Conservation (phyloP, 2,329 filamentous ascomycete genomes). For the Sporothrix brasiliensis region DNA sequence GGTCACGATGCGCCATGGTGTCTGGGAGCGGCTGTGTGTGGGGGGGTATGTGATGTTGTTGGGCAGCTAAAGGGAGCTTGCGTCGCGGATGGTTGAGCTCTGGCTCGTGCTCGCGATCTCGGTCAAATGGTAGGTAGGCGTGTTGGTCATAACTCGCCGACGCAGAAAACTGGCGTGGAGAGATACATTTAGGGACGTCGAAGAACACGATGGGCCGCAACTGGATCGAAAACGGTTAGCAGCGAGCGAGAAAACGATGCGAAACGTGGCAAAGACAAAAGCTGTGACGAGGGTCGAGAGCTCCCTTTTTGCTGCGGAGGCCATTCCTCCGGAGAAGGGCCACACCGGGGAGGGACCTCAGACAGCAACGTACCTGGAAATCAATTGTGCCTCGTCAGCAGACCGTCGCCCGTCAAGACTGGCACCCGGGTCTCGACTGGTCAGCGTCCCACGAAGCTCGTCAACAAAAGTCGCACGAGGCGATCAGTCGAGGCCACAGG, state of each 20-base stretch:
- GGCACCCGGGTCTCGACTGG: not conserved
- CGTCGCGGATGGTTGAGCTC: conserved; percentile 52
- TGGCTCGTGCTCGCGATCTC: conserved; percentile 40
- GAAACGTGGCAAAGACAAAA: too few relatives aligned
- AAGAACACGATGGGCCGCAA: too few relatives aligned
- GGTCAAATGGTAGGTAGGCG: conserved; percentile 47
- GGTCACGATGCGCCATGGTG: conserved; percentile 50
- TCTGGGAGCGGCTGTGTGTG: conserved; percentile 42
- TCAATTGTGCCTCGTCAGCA: not conserved
- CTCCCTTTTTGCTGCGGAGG: not conserved
- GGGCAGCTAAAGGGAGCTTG: conserved; percentile 44
- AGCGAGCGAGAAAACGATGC: not conserved
- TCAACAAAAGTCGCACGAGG: not conserved
- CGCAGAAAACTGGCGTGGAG: conserved; percentile 5
- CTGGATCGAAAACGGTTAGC: not conserved
- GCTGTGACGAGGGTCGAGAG: not conserved
- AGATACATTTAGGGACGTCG: conserved; percentile 31
- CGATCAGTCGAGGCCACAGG: not conserved
- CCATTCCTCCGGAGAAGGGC: not conserved
- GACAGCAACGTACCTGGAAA: not conserved
- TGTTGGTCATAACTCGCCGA: conserved; percentile 50
- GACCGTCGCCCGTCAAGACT: not conserved
- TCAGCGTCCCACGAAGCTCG: conserved; percentile 9
- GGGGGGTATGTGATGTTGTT: not conserved
- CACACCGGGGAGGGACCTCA: not conserved